phyloP scores from a whole-genome alignment of 805 yeast species.

The Saccharomycopsis vini region DNA sequence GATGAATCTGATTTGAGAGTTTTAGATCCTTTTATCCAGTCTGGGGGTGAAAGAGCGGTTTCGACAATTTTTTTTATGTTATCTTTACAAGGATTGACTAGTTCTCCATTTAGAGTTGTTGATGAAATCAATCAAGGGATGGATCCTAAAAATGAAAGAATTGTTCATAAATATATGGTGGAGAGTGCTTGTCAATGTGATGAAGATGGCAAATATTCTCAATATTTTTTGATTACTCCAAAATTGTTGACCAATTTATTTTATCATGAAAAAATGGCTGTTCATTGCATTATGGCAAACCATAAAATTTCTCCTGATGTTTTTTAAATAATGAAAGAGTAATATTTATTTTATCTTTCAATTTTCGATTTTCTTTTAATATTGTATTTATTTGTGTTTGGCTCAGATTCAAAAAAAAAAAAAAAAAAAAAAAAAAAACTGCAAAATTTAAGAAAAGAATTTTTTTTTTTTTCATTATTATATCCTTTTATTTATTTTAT shows the following conservation, averaged over 20 bases:
- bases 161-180: slow-evolving; percentile 79
- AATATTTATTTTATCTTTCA: neutral
- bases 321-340: neutral
- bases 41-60: slow-evolving; percentile 97
- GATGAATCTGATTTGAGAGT: slow-evolving; percentile 61
- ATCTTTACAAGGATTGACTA: slow-evolving; percentile 80
- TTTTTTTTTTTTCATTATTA: no score
- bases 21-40: slow-evolving; percentile 80
- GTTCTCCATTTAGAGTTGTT: slow-evolving; percentile 88
- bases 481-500: neutral
- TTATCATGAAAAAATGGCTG: slow-evolving; percentile 71
- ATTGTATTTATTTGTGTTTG: neutral
- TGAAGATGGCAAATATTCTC: slow-evolving; percentile 39
- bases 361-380: neutral
- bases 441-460: no score
- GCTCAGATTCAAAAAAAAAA: no score
- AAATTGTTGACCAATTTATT: slow-evolving; percentile 71
- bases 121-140: slow-evolving; percentile 99
- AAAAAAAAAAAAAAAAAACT: no score
- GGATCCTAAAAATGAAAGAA: slow-evolving; percentile 88
- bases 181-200: slow-evolving; percentile 58
- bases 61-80: slow-evolving; percentile 86
- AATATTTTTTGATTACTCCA: slow-evolving; percentile 89
- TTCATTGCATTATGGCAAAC: slow-evolving; percentile 71
- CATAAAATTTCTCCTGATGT: slow-evolving; percentile 3